Evolutionary conservation across 352 stramenopile genomes (phyloP).

Genomic region (Achlya hypogyna): DNA sequence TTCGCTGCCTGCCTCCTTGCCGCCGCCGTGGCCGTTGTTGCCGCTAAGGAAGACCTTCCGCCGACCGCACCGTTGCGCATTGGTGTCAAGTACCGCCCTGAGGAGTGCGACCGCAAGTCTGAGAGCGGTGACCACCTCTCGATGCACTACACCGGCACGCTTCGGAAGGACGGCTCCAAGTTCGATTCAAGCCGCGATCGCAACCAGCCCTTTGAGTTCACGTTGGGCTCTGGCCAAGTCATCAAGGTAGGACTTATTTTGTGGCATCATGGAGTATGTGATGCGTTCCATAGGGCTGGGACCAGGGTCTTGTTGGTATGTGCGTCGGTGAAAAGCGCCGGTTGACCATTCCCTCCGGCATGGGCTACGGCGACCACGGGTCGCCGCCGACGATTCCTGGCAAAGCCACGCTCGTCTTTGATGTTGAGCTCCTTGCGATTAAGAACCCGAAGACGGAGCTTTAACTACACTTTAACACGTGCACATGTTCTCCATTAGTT

Average conservation of each 20-base stretch:
- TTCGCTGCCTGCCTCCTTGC: not conserved
- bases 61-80: conserved; percentile 58
- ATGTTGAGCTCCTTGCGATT: conserved; percentile 96
- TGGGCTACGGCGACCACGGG: conserved; percentile 93
- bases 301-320: conserved; percentile 80
- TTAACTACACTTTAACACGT: conserved; percentile 18
- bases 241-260: conserved; percentile 76
- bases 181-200: conserved; percentile 96
- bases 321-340: conserved; percentile 83
- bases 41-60: conserved; percentile 65
- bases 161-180: conserved; percentile 93
- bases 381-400: conserved; percentile 89
- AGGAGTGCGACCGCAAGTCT: conserved; percentile 60
- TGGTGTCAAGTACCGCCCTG: conserved; percentile 67
- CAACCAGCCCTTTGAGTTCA: conserved; percentile 91
- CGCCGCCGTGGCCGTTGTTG: conserved; percentile 22
- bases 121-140: conserved; percentile 83
- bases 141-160: conserved; percentile 94
- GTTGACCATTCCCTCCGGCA: conserved; percentile 70
- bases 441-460: conserved; percentile 59
- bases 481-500: not conserved
- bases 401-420: conserved; percentile 93
- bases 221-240: conserved; percentile 87
- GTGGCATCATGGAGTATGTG: conserved; percentile 9
- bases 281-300: conserved; percentile 45